Percentiles rank a stretch among this genome's conserved stretches.
Evolutionary conservation across 2,329 filamentous ascomycete species (phyloP).

Genomic region (Verticillium zaregamsianum): DNA sequence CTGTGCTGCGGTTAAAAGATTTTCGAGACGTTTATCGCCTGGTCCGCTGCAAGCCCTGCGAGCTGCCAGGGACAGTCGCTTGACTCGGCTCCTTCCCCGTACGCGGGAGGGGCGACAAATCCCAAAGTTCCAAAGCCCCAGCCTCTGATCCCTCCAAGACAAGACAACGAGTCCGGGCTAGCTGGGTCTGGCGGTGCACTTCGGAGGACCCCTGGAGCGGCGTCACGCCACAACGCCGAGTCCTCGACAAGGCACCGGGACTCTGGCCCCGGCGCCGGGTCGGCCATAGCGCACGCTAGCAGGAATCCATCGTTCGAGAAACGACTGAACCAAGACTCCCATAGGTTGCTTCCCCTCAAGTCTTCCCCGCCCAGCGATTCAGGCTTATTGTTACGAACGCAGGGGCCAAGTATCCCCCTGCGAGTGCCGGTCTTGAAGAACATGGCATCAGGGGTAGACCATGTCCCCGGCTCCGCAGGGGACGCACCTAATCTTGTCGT

Average conservation of each 20-base stretch:
- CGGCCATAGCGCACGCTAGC: background rate
- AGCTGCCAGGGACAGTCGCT: no score
- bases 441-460: background rate
- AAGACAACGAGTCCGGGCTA: background rate
- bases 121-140: background rate
- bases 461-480: background rate
- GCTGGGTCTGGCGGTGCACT: background rate
- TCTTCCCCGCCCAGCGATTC: background rate
- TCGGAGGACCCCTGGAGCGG: background rate
- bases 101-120: background rate
- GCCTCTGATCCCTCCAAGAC: background rate
- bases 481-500: background rate
- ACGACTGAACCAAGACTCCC: background rate
- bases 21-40: background rate
- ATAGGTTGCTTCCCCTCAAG: background rate
- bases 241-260: background rate
- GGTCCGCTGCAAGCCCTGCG: background rate
- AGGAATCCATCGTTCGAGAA: background rate
- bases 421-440: background rate
- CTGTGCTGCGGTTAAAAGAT: no score
- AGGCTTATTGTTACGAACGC: background rate
- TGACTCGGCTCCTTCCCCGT: background rate
- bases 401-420: background rate
- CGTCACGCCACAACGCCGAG: background rate
- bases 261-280: background rate